A percentile compares a stretch with the other conserved stretches of the same genome.
Evolutionary conservation across 2,329 filamentous ascomycete species (phyloP).

Genomic region (Xylariaceae sp.): DNA sequence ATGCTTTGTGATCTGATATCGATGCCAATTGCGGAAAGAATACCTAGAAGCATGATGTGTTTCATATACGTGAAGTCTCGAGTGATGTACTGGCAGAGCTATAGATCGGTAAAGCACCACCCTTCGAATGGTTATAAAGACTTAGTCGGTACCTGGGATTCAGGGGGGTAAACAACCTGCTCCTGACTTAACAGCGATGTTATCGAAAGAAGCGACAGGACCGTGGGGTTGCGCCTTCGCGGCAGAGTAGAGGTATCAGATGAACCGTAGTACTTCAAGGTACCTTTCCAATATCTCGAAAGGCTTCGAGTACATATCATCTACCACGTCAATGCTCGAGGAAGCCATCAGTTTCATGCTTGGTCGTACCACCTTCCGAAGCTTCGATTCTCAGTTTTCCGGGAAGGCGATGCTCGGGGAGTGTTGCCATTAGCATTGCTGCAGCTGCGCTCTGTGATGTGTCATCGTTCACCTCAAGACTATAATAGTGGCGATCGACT

Average conservation of each 20-base stretch:
- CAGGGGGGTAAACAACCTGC: background rate
- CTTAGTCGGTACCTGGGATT: background rate
- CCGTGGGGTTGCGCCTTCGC: background rate
- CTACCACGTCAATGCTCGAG: background rate
- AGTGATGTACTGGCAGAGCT: background rate
- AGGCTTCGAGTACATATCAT: background rate
- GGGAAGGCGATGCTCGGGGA: background rate
- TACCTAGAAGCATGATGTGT: slow-evolving; percentile 6
- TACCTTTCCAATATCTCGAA: background rate
- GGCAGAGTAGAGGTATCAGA: background rate
- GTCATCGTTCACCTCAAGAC: background rate
- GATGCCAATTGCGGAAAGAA: slow-evolving; percentile 1
- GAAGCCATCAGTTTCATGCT: slow-evolving; percentile 10
- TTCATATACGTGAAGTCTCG: slow-evolving; percentile 10
- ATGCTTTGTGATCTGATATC: slow-evolving; percentile 11
- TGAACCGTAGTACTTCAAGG: background rate
- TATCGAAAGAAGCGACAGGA: background rate
- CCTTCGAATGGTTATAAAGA: background rate
- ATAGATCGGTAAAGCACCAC: slow-evolving; percentile 7
- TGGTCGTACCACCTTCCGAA: slow-evolving; percentile 1
- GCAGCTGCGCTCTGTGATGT: background rate
- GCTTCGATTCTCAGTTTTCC: background rate
- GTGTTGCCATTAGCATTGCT: background rate
- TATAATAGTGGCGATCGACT: background rate
- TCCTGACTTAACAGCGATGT: background rate